A percentile compares a stretch with the other conserved stretches of the same genome.
Conservation (phyloP, 305 asterid genomes). For the Andrographis paniculata region DNA sequence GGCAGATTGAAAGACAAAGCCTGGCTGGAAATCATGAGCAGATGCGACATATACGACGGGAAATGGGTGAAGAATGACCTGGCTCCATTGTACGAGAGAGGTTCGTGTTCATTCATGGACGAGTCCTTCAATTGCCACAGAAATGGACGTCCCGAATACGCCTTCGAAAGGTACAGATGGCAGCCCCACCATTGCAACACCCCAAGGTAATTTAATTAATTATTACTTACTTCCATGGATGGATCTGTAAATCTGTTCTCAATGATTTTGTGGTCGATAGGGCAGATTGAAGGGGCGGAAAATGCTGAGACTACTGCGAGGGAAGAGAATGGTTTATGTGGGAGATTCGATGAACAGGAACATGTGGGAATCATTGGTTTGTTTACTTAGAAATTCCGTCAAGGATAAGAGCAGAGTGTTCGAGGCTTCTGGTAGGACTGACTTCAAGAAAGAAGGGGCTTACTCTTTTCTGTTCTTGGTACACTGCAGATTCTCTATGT, state of each 20-base stretch:
- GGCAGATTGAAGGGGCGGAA: slow-evolving; percentile 26
- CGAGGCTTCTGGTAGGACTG: slow-evolving; percentile 36
- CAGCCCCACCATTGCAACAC: slow-evolving; percentile 36
- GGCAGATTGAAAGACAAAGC: too few species aligned
- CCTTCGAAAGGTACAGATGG: slow-evolving; percentile 38
- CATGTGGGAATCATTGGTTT: slow-evolving; percentile 45
- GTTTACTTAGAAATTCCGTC: slow-evolving; percentile 29
- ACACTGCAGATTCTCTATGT: slow-evolving; percentile 28
- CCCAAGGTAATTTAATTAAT: slow-evolving; percentile 26
- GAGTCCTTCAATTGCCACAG: slow-evolving; percentile 35
- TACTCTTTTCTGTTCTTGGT: slow-evolving; percentile 34
- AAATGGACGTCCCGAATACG: slow-evolving; percentile 39
- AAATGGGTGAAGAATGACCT: slow-evolving; percentile 43
- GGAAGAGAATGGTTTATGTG: slow-evolving; percentile 37
- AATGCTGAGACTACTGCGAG: slow-evolving; percentile 27
- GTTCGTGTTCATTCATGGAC: slow-evolving; percentile 43
- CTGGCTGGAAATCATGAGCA: too few species aligned
- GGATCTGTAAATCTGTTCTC: neutral
- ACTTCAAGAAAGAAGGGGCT: slow-evolving; percentile 37
- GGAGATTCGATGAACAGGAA: slow-evolving; percentile 46
- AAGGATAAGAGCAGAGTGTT: slow-evolving; percentile 35
- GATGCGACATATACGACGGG: slow-evolving; percentile 46
- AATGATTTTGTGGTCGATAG: neutral
- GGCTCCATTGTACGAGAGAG: slow-evolving; percentile 33
- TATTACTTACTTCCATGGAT: neutral